phyloP scores from a whole-genome alignment of 1,284 basidiomycete genomes.

The Sporisorium sorghi region DNA sequence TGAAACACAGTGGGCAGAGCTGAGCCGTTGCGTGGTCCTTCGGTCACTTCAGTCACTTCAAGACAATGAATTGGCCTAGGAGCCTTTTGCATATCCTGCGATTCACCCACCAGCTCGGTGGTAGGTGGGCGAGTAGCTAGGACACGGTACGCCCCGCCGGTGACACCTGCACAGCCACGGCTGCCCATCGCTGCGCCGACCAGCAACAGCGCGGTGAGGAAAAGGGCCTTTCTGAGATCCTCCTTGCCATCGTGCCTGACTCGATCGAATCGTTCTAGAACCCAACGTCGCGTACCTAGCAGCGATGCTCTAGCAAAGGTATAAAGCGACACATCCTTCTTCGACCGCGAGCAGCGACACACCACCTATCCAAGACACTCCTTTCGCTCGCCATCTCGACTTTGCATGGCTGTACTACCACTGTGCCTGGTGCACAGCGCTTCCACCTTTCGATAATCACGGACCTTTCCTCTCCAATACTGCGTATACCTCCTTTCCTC shows the following conservation, averaged over 20 bases:
- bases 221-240: too few relatives aligned
- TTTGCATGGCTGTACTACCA: background rate
- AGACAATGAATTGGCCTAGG: too few relatives aligned
- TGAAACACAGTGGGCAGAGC: too few relatives aligned
- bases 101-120: background rate
- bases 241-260: background rate
- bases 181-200: background rate
- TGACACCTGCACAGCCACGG: background rate
- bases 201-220: background rate
- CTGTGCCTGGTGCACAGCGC: slow-evolving; percentile 2
- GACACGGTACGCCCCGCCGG: background rate
- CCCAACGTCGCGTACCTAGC: too few relatives aligned
- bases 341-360: background rate
- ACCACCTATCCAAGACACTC: background rate
- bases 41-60: background rate
- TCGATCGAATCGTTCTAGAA: too few relatives aligned
- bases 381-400: too few relatives aligned
- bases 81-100: background rate
- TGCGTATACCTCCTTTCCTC: too few relatives aligned
- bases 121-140: background rate
- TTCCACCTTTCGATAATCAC: too few relatives aligned
- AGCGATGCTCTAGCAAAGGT: background rate
- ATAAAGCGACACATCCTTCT: background rate
- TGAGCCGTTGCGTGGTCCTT: too few relatives aligned
- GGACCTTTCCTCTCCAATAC: background rate